These are phyloP conservation scores for Linderina pennispora DNA, from an alignment of 192 early-diverging fungal species.

Conservation along the genomic window DNA sequence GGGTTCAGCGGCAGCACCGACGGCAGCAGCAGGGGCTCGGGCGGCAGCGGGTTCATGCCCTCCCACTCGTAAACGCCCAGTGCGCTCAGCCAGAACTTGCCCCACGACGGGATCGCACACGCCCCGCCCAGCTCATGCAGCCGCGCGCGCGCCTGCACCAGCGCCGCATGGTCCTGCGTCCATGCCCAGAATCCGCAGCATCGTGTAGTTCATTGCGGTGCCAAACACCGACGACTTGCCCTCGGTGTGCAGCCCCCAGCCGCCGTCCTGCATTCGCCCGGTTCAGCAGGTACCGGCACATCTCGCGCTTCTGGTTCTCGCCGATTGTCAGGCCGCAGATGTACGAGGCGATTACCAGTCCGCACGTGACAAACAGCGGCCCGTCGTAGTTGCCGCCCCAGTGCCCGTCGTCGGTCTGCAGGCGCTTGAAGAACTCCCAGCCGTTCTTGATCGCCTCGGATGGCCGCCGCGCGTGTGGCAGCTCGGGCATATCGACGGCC, in stretches of 20 bases:
- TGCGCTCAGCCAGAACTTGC: slow-evolving; percentile 95
- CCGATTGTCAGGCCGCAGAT: slow-evolving; percentile 67
- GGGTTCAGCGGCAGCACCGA: slow-evolving; percentile 76
- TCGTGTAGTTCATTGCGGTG: slow-evolving; percentile 91
- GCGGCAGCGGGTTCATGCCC: slow-evolving; percentile 93
- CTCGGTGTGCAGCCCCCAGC: slow-evolving; percentile 98
- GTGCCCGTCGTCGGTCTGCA: slow-evolving; percentile 92
- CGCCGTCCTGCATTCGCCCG: slow-evolving; percentile 84
- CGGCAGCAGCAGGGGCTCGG: slow-evolving; percentile 87
- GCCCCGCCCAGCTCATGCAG: slow-evolving; percentile 88
- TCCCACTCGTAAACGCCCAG: slow-evolving; percentile 93
- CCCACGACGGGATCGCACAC: slow-evolving; percentile 84
- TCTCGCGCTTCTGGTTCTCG: slow-evolving; percentile 62
- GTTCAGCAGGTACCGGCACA: slow-evolving; percentile 82
- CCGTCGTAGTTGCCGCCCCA: slow-evolving; percentile 97
- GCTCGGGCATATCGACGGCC: slow-evolving; percentile 46
- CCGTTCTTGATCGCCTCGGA: slow-evolving; percentile 83
- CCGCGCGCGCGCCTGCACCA: slow-evolving; percentile 71
- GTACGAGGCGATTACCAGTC: slow-evolving; percentile 83
- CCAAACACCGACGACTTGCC: slow-evolving; percentile 91
- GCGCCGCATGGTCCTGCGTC: slow-evolving; percentile 80
- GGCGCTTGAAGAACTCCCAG: slow-evolving; percentile 77
- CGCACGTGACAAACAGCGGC: slow-evolving; percentile 94
- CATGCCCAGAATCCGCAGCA: slow-evolving; percentile 82
- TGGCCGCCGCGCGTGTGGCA: slow-evolving; percentile 59